These are phyloP conservation scores for Chenopodium quinoa DNA, from an alignment of 148 eudicot species.

Conservation along the genomic window DNA sequence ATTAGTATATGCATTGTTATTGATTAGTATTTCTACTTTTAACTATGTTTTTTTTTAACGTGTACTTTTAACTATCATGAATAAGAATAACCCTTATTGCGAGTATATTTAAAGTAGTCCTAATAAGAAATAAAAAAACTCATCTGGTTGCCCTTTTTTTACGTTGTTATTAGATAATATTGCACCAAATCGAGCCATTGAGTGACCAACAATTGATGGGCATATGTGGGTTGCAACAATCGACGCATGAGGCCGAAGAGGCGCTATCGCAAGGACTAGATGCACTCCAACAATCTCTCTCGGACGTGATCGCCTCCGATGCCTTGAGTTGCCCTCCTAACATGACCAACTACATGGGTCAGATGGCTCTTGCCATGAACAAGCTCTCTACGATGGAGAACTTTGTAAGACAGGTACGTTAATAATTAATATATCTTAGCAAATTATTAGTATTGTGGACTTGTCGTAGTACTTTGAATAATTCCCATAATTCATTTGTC, in stretches of 20 bases:
- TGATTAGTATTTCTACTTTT: no score
- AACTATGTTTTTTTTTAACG: no score
- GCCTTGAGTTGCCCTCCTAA: slow-evolving; percentile 52
- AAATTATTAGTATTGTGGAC: neutral
- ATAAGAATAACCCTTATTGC: no score
- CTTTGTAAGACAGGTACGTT: slow-evolving; percentile 75
- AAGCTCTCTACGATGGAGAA: slow-evolving; percentile 81
- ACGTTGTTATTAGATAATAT: slow-evolving; percentile 43
- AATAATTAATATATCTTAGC: neutral
- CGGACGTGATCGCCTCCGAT: slow-evolving; percentile 64
- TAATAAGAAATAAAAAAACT: neutral
- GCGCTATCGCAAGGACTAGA: slow-evolving; percentile 79
- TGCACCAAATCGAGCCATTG: slow-evolving; percentile 79
- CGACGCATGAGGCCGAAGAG: slow-evolving; percentile 80
- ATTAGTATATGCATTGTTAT: no score
- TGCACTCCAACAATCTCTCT: slow-evolving; percentile 58
- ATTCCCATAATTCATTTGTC: neutral
- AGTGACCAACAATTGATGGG: slow-evolving; percentile 77
- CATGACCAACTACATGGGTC: slow-evolving; percentile 78
- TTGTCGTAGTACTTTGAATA: neutral
- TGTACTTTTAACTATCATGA: no score
- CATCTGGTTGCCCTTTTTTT: neutral
- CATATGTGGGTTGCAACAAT: slow-evolving; percentile 72
- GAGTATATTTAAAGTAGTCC: no score
- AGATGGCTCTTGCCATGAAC: slow-evolving; percentile 85